Conservation (phyloP, 2,329 filamentous ascomycete species). For the Ceratocystis diversiconidia region DNA sequence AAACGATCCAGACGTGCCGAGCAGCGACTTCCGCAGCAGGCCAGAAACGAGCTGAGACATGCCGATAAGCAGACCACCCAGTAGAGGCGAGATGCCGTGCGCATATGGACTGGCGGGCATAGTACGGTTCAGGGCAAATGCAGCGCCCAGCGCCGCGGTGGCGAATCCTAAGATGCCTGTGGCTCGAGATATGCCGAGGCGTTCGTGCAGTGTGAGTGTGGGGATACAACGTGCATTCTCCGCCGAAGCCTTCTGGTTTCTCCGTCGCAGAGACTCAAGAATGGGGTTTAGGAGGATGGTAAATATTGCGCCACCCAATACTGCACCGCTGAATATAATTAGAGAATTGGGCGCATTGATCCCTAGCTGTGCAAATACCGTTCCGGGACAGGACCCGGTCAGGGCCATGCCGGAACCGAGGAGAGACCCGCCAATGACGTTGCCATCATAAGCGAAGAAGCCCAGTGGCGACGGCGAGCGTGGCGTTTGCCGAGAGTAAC, state of each 20-base stretch:
- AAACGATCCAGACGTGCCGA: slow-evolving; percentile 48
- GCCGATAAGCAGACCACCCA: slow-evolving; percentile 45
- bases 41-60: slow-evolving; percentile 43
- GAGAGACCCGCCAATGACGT: slow-evolving; percentile 47
- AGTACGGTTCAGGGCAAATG: slow-evolving; percentile 26
- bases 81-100: slow-evolving; percentile 31
- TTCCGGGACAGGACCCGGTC: slow-evolving; percentile 51
- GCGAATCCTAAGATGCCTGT: slow-evolving; percentile 32
- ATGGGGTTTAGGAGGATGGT: slow-evolving; percentile 30
- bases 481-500: slow-evolving; percentile 32
- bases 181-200: slow-evolving; percentile 28
- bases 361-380: slow-evolving; percentile 46
- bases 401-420: slow-evolving; percentile 53
- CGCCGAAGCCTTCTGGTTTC: background rate
- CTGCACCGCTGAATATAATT: slow-evolving; percentile 39
- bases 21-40: slow-evolving; percentile 35
- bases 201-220: slow-evolving; percentile 27
- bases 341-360: slow-evolving; percentile 37
- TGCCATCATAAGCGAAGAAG: slow-evolving; percentile 47
- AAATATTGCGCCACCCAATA: slow-evolving; percentile 42
- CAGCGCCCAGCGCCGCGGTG: slow-evolving; percentile 27
- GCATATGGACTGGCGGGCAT: slow-evolving; percentile 24
- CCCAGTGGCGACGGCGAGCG: slow-evolving; percentile 38
- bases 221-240: slow-evolving; percentile 19
- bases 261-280: background rate